Evolutionary conservation across 2,329 filamentous ascomycete genomes (phyloP).

Genomic region (Cylindrodendrum hubeiense): DNA sequence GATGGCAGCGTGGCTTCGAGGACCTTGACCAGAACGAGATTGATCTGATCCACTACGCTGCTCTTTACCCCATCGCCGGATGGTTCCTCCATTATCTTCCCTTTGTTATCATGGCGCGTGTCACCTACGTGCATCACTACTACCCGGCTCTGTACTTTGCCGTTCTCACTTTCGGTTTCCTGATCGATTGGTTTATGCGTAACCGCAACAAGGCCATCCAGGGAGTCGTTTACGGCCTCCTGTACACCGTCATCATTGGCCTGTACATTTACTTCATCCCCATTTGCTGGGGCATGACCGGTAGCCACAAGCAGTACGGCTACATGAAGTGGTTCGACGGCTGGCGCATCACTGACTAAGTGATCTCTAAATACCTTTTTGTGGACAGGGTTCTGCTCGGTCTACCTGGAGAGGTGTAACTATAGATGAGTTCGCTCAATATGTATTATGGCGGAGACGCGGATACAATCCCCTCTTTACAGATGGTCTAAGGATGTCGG

Average conservation of each 20-base stretch:
- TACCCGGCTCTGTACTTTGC: slow-evolving; percentile 99
- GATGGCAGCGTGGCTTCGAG: slow-evolving; percentile 94
- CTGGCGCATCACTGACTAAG: slow-evolving; percentile 83
- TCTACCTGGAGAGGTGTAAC: slow-evolving; percentile 27
- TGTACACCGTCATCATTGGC: slow-evolving; percentile 82
- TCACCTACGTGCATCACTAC: slow-evolving; percentile 99
- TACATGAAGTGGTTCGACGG: slow-evolving; percentile 94
- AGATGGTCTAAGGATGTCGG: slow-evolving; percentile 35
- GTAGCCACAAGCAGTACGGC: slow-evolving; percentile 83
- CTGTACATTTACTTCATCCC: slow-evolving; percentile 93
- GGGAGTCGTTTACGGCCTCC: slow-evolving; percentile 75
- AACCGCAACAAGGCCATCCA: slow-evolving; percentile 74
- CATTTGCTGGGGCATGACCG: slow-evolving; percentile 96
- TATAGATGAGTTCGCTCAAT: slow-evolving; percentile 26
- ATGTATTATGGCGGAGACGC: slow-evolving; percentile 25
- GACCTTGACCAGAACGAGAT: slow-evolving; percentile 86
- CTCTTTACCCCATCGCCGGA: slow-evolving; percentile 89
- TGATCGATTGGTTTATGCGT: slow-evolving; percentile 84
- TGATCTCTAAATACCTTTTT: slow-evolving; percentile 1
- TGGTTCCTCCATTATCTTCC: slow-evolving; percentile 98
- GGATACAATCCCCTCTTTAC: slow-evolving; percentile 21
- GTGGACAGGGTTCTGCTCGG: slow-evolving; percentile 20
- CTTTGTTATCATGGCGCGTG: slow-evolving; percentile 97
- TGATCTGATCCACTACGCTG: slow-evolving; percentile 94
- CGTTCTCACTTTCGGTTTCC: slow-evolving; percentile 89